Conservation (phyloP, 495 filamentous ascomycete genomes). For the Cenococcum geophilum region DNA sequence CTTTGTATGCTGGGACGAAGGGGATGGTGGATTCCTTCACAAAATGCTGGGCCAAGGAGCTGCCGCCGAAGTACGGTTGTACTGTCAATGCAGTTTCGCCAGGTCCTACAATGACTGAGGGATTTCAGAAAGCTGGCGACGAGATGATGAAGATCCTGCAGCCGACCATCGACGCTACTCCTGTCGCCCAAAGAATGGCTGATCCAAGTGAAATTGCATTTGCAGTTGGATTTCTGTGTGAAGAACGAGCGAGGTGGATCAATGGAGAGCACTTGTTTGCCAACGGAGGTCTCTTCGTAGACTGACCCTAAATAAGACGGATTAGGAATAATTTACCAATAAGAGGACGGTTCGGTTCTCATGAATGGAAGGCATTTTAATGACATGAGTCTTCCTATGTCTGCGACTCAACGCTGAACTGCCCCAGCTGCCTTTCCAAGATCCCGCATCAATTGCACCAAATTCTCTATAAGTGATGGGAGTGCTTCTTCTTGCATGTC, state of each 20-base stretch:
- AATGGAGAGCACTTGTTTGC: constrained; percentile 40
- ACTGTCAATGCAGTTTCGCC: constrained; percentile 34
- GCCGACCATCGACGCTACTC: constrained; percentile 41
- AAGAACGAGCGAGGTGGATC: constrained; percentile 41
- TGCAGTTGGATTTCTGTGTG: constrained; percentile 39
- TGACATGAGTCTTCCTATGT: constrained; percentile 3
- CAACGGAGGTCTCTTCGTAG: constrained; percentile 37
- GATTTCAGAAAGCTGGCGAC: constrained; percentile 36
- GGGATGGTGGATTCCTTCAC: constrained; percentile 37
- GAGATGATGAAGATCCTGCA: constrained; percentile 38
- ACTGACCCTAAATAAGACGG: no score
- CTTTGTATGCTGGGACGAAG: constrained; percentile 35
- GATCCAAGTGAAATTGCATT: constrained; percentile 41
- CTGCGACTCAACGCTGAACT: no score
- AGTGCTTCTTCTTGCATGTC: constrained; percentile 41
- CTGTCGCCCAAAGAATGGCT: constrained; percentile 38
- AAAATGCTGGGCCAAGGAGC: constrained; percentile 36
- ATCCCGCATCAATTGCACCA: constrained; percentile 49
- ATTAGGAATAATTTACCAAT: no score
- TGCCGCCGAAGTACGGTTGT: constrained; percentile 35
- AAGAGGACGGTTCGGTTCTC: no score
- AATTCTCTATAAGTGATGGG: constrained; percentile 50
- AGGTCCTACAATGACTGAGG: constrained; percentile 35
- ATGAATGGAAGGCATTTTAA: neutral
- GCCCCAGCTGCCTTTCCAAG: no score